phyloP scores from a whole-genome alignment of 2,329 filamentous ascomycete genomes.

The Macrophomina pseudophaseolina region DNA sequence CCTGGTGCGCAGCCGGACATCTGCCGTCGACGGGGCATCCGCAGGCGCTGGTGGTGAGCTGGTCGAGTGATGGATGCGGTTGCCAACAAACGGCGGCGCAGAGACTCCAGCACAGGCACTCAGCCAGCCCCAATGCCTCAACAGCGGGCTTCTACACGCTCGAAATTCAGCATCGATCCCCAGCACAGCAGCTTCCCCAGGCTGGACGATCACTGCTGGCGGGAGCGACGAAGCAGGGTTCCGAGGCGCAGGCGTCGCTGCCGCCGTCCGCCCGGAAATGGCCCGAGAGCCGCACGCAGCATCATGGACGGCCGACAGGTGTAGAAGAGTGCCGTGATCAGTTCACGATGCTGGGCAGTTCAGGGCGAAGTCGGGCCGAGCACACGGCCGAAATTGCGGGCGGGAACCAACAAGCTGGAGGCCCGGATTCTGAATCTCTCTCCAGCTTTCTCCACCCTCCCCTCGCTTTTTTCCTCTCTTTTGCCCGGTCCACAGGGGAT shows the following conservation, averaged over 20 bases:
- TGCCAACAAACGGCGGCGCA: neutral
- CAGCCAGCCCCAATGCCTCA: neutral
- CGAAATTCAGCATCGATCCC: neutral
- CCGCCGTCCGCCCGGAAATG: neutral
- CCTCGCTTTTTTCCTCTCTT: slow-evolving; percentile 1
- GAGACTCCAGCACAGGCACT: neutral
- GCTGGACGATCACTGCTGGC: neutral
- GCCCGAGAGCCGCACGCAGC: neutral
- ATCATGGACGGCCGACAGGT: neutral
- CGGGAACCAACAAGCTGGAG: neutral
- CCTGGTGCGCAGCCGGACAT: slow-evolving; percentile 1
- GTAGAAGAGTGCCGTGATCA: neutral
- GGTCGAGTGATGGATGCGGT: neutral
- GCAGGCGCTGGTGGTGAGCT: slow-evolving; percentile 17
- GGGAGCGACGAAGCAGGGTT: neutral
- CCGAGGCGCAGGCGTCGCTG: neutral
- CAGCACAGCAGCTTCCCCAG: neutral
- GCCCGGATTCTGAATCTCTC: slow-evolving; percentile 19
- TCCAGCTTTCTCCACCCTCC: slow-evolving; percentile 5
- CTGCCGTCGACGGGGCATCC: neutral
- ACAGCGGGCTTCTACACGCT: neutral
- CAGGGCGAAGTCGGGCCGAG: slow-evolving; percentile 9
- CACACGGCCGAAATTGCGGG: neutral
- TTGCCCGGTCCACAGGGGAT: too few relatives aligned
- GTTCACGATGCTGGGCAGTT: neutral